phyloP scores from a whole-genome alignment of 2,329 filamentous ascomycete species.

The Fusarium stilboides region DNA sequence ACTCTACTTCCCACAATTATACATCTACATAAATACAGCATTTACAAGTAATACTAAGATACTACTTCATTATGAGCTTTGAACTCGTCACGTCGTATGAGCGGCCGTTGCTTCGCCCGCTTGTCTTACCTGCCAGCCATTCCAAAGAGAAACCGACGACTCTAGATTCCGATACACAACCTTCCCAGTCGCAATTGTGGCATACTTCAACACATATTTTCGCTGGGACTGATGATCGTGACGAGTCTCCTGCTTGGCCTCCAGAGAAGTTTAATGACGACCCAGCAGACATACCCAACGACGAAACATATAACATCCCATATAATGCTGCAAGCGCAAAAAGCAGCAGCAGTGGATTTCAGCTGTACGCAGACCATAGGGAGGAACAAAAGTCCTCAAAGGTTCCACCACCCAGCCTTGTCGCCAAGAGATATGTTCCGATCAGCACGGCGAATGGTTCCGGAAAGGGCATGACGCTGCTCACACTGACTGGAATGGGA shows the following conservation, averaged over 20 bases:
- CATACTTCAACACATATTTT: neutral
- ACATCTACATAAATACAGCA: too few species aligned
- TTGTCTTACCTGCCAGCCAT: too few species aligned
- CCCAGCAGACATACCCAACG: neutral
- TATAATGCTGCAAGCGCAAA: neutral
- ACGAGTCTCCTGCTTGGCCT: neutral
- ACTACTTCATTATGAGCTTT: too few species aligned
- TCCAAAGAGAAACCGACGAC: too few species aligned
- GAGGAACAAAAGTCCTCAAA: rapidly evolving
- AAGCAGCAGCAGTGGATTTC: rapidly evolving
- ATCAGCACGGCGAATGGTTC: neutral
- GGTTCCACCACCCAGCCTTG: rapidly evolving
- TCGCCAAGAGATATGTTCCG: neutral
- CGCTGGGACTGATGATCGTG: neutral
- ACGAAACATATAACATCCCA: conserved; percentile 1
- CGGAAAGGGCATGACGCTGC: neutral
- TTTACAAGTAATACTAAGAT: too few species aligned
- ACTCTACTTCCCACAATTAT: too few species aligned
- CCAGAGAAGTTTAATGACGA: neutral
- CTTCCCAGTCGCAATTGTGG: neutral
- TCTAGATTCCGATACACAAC: too few species aligned
- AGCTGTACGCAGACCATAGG: rapidly evolving
- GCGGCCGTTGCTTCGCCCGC: too few species aligned
- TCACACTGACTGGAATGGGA: conserved; percentile 5
- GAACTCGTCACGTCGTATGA: too few species aligned